Evolutionary conservation across 257 asterid species (phyloP).

Genomic region (Solanum dulcamara): DNA sequence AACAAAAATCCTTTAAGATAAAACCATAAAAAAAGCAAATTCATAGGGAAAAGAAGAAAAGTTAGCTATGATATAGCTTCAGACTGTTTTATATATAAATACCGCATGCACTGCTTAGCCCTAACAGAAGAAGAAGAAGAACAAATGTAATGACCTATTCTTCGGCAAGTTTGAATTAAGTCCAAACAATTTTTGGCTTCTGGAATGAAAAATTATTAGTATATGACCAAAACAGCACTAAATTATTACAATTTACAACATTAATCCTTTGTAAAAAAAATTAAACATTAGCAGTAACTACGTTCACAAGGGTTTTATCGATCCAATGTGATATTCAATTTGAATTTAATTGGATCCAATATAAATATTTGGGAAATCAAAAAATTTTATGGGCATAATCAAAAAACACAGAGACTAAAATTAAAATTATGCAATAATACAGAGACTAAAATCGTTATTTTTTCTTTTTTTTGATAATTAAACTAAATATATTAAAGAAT

Average conservation of each 20-base stretch:
- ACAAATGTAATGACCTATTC: background rate
- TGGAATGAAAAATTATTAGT: background rate
- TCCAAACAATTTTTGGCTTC: background rate
- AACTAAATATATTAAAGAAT: too few species aligned
- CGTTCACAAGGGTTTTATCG: background rate
- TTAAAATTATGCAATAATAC: too few species aligned
- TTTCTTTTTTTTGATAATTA: too few species aligned
- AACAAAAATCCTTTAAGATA: background rate
- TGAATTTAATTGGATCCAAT: background rate
- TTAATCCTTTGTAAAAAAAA: background rate
- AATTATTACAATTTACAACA: background rate
- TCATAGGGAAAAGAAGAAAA: background rate
- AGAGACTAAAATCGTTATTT: too few species aligned
- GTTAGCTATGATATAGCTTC: background rate
- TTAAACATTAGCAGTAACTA: too few species aligned
- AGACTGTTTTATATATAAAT: background rate
- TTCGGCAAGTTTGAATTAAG: background rate
- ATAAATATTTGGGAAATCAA: background rate
- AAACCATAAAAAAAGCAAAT: too few species aligned
- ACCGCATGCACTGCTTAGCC: background rate
- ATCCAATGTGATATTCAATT: background rate
- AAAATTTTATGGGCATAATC: too few species aligned
- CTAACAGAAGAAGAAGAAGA: background rate
- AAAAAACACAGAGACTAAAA: too few species aligned
- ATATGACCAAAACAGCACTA: background rate